Evolutionary conservation across 2,329 filamentous ascomycete genomes (phyloP).

Genomic region (Hirsutella rhossiliensis): DNA sequence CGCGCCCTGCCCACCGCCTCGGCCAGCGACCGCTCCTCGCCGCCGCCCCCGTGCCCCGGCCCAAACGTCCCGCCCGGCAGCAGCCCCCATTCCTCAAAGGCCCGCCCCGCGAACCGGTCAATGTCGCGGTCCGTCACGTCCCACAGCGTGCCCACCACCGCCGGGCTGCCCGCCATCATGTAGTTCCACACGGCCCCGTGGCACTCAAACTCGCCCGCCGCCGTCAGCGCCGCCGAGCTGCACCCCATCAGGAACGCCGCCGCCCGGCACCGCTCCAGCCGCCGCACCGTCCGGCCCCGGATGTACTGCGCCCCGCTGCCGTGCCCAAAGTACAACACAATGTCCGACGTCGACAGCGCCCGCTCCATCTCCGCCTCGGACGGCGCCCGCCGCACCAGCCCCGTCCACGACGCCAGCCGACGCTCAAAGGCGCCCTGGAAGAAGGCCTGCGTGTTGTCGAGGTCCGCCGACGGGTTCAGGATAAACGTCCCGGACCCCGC

Average conservation of each 20-base stretch:
- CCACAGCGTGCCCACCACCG: constrained; percentile 88
- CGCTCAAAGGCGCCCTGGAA: constrained; percentile 53
- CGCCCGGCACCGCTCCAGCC: constrained; percentile 61
- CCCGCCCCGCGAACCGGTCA: constrained; percentile 72
- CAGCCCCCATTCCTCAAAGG: constrained; percentile 82
- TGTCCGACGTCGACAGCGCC: constrained; percentile 51
- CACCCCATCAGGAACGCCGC: constrained; percentile 90
- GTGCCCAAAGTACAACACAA: constrained; percentile 92
- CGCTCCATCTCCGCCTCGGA: constrained; percentile 65
- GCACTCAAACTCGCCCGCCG: constrained; percentile 81
- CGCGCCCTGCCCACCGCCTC: constrained; percentile 69
- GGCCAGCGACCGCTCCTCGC: constrained; percentile 41
- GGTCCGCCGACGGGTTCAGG: constrained; percentile 78
- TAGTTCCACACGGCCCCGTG: constrained; percentile 86
- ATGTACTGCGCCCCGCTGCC: constrained; percentile 93
- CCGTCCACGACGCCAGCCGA: constrained; percentile 63
- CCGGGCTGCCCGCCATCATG: constrained; percentile 75
- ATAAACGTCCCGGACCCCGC: constrained; percentile 58
- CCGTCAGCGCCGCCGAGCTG: constrained; percentile 65
- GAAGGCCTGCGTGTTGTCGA: constrained; percentile 64
- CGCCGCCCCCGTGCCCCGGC: constrained; percentile 3
- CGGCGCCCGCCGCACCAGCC: constrained; percentile 57
- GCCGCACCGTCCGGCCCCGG: constrained; percentile 68
- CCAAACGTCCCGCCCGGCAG: constrained; percentile 35
- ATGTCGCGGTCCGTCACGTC: constrained; percentile 97